Conservation (phyloP, 306 rosid genomes). For the Fragaria ananassa region DNA sequence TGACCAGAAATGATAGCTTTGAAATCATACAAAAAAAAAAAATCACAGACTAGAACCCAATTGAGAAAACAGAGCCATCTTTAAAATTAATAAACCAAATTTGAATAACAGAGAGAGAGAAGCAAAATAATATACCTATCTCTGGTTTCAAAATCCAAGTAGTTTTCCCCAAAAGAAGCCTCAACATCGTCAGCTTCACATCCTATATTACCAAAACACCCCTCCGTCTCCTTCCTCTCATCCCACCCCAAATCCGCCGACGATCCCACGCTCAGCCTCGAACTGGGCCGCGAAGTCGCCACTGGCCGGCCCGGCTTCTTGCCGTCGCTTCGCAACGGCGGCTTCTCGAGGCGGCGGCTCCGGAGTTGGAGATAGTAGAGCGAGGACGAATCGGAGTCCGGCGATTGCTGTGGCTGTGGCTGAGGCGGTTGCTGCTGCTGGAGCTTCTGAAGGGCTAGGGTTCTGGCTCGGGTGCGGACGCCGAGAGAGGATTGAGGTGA, state of each 20-base stretch:
- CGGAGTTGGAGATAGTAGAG: slow-evolving; percentile 72
- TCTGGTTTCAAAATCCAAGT: slow-evolving; percentile 43
- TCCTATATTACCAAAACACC: slow-evolving; percentile 13
- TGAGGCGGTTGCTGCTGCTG: slow-evolving; percentile 25
- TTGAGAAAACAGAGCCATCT: not conserved
- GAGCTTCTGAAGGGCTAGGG: slow-evolving; percentile 56
- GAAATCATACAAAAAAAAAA: not conserved
- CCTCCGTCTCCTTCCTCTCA: slow-evolving; percentile 13
- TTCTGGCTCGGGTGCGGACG: slow-evolving; percentile 76
- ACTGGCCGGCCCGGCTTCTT: not conserved
- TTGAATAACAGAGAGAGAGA: not conserved
- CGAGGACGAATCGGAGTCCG: slow-evolving; percentile 33
- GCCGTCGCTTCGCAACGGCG: slow-evolving; percentile 5
- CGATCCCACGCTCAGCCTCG: slow-evolving; percentile 27
- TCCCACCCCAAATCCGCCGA: slow-evolving; percentile 26
- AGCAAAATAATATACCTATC: slow-evolving; percentile 44
- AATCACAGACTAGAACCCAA: not conserved
- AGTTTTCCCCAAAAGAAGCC: slow-evolving; percentile 59
- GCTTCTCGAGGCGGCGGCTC: slow-evolving; percentile 78
- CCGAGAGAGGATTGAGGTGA: slow-evolving; percentile 50
- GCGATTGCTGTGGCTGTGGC: not conserved
- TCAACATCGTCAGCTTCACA: slow-evolving; percentile 37
- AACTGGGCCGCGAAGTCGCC: slow-evolving; percentile 13
- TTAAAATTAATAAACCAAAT: not conserved
- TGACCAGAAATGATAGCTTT: not conserved